phyloP scores from a whole-genome alignment of 192 early-diverging fungal genomes.

The Backusella psychrophila region DNA sequence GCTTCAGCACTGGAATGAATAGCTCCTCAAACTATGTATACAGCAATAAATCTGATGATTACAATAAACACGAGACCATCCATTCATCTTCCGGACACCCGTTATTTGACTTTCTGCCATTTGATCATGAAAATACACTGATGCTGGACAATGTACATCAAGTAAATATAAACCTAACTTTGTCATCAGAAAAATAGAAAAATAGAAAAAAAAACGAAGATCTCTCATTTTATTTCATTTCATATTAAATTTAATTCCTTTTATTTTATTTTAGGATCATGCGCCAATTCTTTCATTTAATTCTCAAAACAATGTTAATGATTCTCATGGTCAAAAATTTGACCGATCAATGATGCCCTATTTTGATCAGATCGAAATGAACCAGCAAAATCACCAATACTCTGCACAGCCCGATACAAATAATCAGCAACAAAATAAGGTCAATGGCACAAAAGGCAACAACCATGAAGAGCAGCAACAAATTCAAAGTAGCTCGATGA shows the following conservation, averaged over 20 bases:
- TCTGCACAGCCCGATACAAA: not conserved
- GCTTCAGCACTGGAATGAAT: not conserved
- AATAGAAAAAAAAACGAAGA: not conserved
- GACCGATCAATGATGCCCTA: conserved; percentile 4
- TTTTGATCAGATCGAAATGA: conserved; percentile 7
- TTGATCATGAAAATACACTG: not conserved
- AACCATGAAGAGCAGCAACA: not conserved
- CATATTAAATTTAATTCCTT: not conserved
- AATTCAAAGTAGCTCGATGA: not conserved
- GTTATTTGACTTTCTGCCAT: not conserved
- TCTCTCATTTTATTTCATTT: too few relatives aligned
- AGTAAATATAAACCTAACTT: not conserved
- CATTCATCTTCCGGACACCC: not conserved
- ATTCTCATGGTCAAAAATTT: not conserved
- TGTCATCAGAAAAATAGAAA: not conserved
- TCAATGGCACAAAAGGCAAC: not conserved
- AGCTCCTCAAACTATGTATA: not conserved
- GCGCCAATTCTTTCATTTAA: not conserved
- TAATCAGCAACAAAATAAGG: not conserved
- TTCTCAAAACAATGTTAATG: not conserved
- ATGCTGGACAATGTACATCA: conserved; percentile 1
- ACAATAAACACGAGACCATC: not conserved
- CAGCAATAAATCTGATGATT: not conserved
- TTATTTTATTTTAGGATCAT: not conserved
- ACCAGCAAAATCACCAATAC: not conserved